These are phyloP conservation scores for Neopestalotiopsis sp. DNA, from an alignment of 2,329 filamentous ascomycete genomes.

Conservation along the genomic window DNA sequence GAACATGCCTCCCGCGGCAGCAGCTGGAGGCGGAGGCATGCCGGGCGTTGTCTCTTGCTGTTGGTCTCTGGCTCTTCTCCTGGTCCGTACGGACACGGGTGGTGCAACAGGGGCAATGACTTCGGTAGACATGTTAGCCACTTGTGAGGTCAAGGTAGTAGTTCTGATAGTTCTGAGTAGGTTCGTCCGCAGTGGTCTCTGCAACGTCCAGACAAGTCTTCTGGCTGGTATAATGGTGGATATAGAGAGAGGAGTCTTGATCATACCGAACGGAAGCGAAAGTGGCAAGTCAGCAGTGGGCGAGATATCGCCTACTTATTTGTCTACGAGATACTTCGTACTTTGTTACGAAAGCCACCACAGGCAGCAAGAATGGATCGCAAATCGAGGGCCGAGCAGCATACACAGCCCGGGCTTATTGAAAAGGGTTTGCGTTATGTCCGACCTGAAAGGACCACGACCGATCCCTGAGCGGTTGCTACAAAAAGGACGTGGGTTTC, in stretches of 20 bases:
- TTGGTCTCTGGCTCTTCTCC: constrained; percentile 48
- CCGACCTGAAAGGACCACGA: constrained; percentile 2
- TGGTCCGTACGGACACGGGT: constrained; percentile 48
- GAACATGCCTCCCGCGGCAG: constrained; percentile 59
- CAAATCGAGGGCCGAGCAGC: constrained; percentile 11
- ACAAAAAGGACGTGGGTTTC: neutral
- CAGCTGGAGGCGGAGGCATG: constrained; percentile 38
- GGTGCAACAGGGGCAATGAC: constrained; percentile 32
- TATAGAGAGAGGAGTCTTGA: constrained; percentile 45
- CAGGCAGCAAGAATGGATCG: constrained; percentile 8
- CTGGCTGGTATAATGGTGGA: constrained; percentile 47
- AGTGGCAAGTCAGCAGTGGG: constrained; percentile 33
- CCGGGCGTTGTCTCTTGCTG: constrained; percentile 29
- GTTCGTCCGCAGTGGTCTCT: constrained; percentile 32
- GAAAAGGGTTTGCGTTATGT: constrained; percentile 27
- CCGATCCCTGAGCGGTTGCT: neutral
- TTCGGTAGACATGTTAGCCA: constrained; percentile 33
- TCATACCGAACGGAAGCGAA: constrained; percentile 45
- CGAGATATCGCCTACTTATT: constrained; percentile 27
- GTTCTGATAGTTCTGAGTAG: neutral
- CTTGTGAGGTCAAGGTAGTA: neutral
- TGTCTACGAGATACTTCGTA: neutral
- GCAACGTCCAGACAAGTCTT: constrained; percentile 42
- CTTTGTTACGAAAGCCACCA: neutral
- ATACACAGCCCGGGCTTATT: constrained; percentile 30